Base-by-base conservation (phyloP, 2,329 filamentous ascomycete species). In the Leptographium radiaticola region DNA sequence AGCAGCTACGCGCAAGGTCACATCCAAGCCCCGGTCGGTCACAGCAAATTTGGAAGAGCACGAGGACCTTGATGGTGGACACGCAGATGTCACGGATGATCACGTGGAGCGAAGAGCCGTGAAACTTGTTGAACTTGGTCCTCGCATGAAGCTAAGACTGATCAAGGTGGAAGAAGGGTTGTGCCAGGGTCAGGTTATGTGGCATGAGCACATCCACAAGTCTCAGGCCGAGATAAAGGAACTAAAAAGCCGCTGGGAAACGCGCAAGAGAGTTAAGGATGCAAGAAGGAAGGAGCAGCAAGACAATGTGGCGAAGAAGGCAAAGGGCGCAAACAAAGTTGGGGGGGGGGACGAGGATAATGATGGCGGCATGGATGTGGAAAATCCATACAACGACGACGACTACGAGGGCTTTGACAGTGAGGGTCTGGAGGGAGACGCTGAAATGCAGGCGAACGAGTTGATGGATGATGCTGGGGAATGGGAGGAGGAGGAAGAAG, bases 111-210 rank as follows among this genome's bases (percentile, higher is more conserved):
- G 88, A 62, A 81, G 89, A 46, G 90, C 87, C 0, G 87, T 98
- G 25, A 96, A 95, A 66, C 75, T 98, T 8, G 84, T 95, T 4
- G 93, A 98, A 70, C 73, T 98, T 0, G 93, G 93, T 0, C 93
- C 93, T 1, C 81, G 93, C 53, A 84, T 98, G 86, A 85, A 81
- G 57, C 72, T 98, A 43, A 82, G 91, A 36, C 74, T 98, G 70
- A 90, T 89, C 53, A 98, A 98, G 72, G 90, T 98, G 6, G 93
- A 98, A 65, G 93, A 98, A 62, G 93, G 91, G 1, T 70, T 97
- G 8, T 96, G 89, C 63, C 78, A 80, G 31, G 93, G 93, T 50
- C 93, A 89, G 66, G 79, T 95, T 54, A 87, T 98, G 86, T 98
- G 93, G 93, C 93, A 98, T 68, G 89, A 96, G 66, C 94, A 89